These are phyloP conservation scores for Hordeum marinum DNA, from an alignment of 176 grass and related monocot genomes.

Conservation along the genomic window DNA sequence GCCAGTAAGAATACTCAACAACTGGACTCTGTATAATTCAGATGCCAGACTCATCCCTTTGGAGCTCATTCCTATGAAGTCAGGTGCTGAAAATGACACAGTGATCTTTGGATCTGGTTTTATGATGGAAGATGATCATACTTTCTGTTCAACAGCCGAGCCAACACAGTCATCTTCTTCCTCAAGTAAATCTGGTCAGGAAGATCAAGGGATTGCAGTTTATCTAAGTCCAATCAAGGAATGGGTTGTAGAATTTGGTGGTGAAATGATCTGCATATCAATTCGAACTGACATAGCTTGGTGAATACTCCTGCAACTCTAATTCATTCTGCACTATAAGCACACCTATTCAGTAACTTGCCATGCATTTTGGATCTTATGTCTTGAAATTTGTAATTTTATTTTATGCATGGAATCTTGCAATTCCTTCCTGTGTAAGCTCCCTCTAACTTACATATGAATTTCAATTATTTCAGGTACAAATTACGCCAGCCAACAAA, in stretches of 20 bases:
- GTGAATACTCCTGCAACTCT: constrained; percentile 29
- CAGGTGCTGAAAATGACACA: constrained; percentile 83
- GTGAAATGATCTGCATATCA: constrained; percentile 79
- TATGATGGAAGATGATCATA: constrained; percentile 92
- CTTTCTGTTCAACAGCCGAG: constrained; percentile 60
- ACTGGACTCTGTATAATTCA: constrained; percentile 94
- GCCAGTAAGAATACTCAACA: constrained; percentile 79
- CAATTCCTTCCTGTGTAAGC: not conserved
- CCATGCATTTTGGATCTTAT: not conserved
- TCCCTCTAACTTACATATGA: not conserved
- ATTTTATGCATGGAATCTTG: constrained; percentile 13
- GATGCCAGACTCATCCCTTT: constrained; percentile 88
- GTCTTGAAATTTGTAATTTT: not conserved
- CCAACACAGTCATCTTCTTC: constrained; percentile 40
- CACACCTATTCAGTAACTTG: not conserved
- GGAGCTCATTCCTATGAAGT: constrained; percentile 91
- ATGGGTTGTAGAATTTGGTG: constrained; percentile 92
- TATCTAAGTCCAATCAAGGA: constrained; percentile 94
- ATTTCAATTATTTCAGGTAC: constrained; percentile 66
- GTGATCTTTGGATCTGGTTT: constrained; percentile 88
- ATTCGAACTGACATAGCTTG: constrained; percentile 92
- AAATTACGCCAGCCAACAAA: constrained; percentile 77
- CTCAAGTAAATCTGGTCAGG: constrained; percentile 34
- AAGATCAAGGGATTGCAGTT: constrained; percentile 62
- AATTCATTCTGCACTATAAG: not conserved